phyloP scores from a whole-genome alignment of 208 protist genomes.

The Angomonas ambiguus region DNA sequence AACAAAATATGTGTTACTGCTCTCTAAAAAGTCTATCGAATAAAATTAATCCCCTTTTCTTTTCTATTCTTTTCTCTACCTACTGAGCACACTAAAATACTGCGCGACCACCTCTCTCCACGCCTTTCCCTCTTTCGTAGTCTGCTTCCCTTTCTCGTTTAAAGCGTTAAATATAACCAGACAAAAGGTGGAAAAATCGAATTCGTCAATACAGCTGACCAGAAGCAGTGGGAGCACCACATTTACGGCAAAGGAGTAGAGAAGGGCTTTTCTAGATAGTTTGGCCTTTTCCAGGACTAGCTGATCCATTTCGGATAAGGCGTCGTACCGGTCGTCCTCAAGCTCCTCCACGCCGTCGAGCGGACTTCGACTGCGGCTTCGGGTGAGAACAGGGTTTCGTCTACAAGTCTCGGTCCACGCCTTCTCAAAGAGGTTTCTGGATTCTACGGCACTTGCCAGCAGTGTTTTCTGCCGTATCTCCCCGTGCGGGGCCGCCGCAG shows the following conservation, averaged over 20 bases:
- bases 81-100: slow-evolving; percentile 39
- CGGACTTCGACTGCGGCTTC: background rate
- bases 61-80: slow-evolving; percentile 9
- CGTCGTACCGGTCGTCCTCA: background rate
- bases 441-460: background rate
- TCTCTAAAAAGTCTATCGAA: background rate
- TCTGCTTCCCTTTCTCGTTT: slow-evolving; percentile 10
- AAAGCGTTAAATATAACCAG: slow-evolving; percentile 55
- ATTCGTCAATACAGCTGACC: slow-evolving; percentile 31
- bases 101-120: slow-evolving; percentile 44
- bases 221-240: slow-evolving; percentile 49
- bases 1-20: background rate
- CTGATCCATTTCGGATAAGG: no score
- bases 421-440: background rate
- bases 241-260: slow-evolving; percentile 56
- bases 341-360: background rate
- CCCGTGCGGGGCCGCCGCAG: background rate
- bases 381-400: background rate
- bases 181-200: slow-evolving; percentile 60
- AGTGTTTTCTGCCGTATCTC: slow-evolving; percentile 6
- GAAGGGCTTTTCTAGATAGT: slow-evolving; percentile 18
- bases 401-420: background rate
- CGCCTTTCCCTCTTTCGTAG: slow-evolving; percentile 15
- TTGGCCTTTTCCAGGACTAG: background rate
- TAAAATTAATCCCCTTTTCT: background rate